A percentile compares a stretch with the other conserved stretches of the same genome.
phyloP scores from a whole-genome alignment of 192 early-diverging fungal genomes.

The Mortierella hygrophila region DNA sequence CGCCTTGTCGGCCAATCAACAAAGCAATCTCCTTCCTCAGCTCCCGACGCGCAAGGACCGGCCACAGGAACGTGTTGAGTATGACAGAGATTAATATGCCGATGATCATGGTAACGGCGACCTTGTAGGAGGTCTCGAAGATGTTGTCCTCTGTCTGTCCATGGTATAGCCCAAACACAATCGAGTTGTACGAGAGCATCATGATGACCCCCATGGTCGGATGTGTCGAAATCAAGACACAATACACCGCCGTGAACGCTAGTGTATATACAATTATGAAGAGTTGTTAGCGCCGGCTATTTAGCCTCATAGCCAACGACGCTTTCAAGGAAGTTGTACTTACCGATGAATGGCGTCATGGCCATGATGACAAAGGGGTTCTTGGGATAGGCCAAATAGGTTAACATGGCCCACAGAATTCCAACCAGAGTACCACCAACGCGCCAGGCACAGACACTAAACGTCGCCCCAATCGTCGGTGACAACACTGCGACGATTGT shows the following conservation, averaged over 20 bases:
- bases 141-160: slow-evolving; percentile 1
- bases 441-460: slow-evolving; percentile 49
- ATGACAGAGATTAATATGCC: slow-evolving; percentile 13
- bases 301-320: background rate
- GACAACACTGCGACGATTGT: slow-evolving; percentile 40
- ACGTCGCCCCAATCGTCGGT: slow-evolving; percentile 53
- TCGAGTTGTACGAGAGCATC: slow-evolving; percentile 21
- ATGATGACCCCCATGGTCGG: slow-evolving; percentile 21
- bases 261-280: background rate
- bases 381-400: slow-evolving; percentile 1
- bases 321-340: background rate
- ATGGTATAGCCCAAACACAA: slow-evolving; percentile 4
- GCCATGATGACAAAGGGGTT: slow-evolving; percentile 15
- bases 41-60: slow-evolving; percentile 76
- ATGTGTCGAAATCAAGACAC: slow-evolving; percentile 6
- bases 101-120: slow-evolving; percentile 6
- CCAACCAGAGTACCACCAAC: slow-evolving; percentile 58
- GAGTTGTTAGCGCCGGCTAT: background rate
- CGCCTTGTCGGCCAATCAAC: slow-evolving; percentile 55
- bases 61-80: slow-evolving; percentile 18
- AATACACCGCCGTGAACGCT: slow-evolving; percentile 15
- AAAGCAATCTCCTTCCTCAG: slow-evolving; percentile 64
- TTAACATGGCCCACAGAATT: slow-evolving; percentile 42
- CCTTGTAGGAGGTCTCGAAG: slow-evolving; percentile 1
- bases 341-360: slow-evolving; percentile 14